These are phyloP conservation scores for Candida caryicola DNA, from an alignment of 805 yeast genomes.

Conservation along the genomic window DNA sequence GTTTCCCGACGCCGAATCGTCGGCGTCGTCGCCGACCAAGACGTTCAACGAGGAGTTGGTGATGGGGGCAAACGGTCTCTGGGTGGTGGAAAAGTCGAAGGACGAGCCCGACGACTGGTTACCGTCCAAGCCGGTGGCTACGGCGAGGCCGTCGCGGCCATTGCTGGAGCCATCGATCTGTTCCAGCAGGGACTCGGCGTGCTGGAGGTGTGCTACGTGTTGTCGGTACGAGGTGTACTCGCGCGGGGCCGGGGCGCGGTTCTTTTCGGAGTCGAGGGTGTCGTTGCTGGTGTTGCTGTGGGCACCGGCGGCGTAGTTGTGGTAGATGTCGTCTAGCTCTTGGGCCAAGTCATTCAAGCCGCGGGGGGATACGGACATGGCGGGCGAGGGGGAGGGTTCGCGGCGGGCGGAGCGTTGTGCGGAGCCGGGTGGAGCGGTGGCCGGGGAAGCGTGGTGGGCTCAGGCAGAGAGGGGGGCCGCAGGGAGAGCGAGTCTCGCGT, in stretches of 20 bases:
- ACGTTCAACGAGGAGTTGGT: conserved; percentile 38
- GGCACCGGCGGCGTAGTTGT: conserved; percentile 9
- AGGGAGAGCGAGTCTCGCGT: too few species aligned
- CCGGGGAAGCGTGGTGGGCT: too few species aligned
- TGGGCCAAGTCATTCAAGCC: conserved; percentile 13
- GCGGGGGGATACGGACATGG: not conserved
- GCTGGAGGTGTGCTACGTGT: not conserved
- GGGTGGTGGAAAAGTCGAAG: conserved; percentile 28
- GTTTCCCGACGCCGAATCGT: conserved; percentile 4
- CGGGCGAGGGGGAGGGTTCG: too few species aligned
- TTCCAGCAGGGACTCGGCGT: conserved; percentile 12
- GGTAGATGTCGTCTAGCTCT: conserved; percentile 28
- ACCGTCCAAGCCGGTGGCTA: too few species aligned
- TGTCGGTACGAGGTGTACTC: conserved; percentile 3
- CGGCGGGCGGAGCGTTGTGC: too few species aligned
- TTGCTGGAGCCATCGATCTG: conserved; percentile 30
- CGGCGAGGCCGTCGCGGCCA: too few species aligned
- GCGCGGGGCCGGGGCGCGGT: conserved; percentile 14
- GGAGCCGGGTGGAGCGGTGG: too few species aligned
- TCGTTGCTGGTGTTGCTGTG: conserved; percentile 19
- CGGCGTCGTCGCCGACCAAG: conserved; percentile 18
- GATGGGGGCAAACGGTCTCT: conserved; percentile 19
- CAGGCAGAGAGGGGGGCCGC: too few species aligned
- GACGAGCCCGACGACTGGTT: conserved; percentile 29
- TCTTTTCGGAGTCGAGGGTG: conserved; percentile 25